Base-by-base conservation (phyloP, 257 asterid genomes). In the Nicotiana noctiflora region DNA sequence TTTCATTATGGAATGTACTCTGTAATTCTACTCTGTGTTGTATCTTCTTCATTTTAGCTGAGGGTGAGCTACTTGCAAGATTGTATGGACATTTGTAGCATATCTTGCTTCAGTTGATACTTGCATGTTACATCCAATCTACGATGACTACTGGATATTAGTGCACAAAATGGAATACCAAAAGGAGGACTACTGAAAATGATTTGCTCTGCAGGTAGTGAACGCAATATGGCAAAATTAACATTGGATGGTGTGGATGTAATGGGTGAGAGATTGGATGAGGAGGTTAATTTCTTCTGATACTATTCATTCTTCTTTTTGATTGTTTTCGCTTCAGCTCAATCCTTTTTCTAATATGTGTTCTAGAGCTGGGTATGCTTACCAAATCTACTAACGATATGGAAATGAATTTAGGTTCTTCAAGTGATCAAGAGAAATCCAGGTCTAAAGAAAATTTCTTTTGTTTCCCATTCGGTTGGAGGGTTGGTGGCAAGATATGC, bases 181-280 rank as follows among this genome's bases (percentile, higher is more conserved):
- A 72, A 72, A 21, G 78, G 60, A 23, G 40, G 61, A 25, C 78
- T 74, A 74, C 51, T 46, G 78, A 79, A 29, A 31, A 64, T 51
- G 27, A 64, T 55, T 83, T 70, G 51, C 75, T 81, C 63, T 79
- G 82, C 92, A 96, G 99, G 99, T 80, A 96, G 98, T 81, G 96
- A 91, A 85, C 80, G 88, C 70, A 96, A 96, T 90, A 90, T 90
- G 78, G 91, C 94, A 81, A 87, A 63, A 59, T 87, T 91, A 86
- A 85, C 99, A n/a, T 84, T 96, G 85, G 98, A 96, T 88, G 99
- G 99, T 17, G 98, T 96, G 63, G 99, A 96, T 84, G 92, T 94
- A 79, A 96, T 94, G 99, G 99, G 98, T 61, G 97, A 94, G 83
- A 92, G 99, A 79, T 84, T 96, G 83, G 87, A 92, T 55, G 91